Evolutionary conservation across 345 rosid genomes (phyloP), one percentile per base, ranked within the genome.

Genomic region (Arabis hirsuta): DNA sequence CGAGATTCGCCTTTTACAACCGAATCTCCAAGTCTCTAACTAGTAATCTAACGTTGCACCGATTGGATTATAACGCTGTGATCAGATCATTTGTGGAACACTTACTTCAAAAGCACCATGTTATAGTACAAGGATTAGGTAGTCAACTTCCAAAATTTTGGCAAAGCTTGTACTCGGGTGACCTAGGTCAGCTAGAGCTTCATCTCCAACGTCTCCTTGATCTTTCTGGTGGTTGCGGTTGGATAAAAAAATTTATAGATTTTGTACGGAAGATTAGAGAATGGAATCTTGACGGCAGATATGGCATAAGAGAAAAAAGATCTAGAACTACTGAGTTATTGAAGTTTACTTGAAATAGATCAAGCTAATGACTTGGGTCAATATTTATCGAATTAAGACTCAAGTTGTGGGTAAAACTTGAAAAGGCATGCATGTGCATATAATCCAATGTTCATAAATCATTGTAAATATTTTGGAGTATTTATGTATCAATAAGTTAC

Each of bases 131-230:
- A 38, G 6, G 45, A 29, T 6, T 26, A 1, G 12, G 6, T 9
- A 65, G 66, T n/a, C 4, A n/a, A 7, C 34, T 79, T 52, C 5
- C 65, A 11, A 50, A 47, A 45, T 46, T 71, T n/a, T 46, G 65
- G 69, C 67, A 43, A 45, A 62, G 67, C n/a, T 62, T 45, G 0
- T 12, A 45, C 48, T 3, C 19, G 22, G 3, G 48, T 9, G 64
- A 59, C 48, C 34, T 14, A 12, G 62, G 11, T 31, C 59, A 13
- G 20, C 39, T 4, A 54, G 58, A 29, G 32, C 1, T 29, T 29
- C 5, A 29, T 32, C 36, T 32, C 8, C 7, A 55, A 29, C 3
- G 31, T 31, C 6, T 13, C 6, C 20, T 55, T 5, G n/a, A 31
- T 55, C 36, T 55, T 3, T 29, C 41, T 55, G 11, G 6, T 29